Percentiles rank a stretch among this genome's conserved stretches.
These are phyloP conservation scores for Fusarium mundagurra DNA, from an alignment of 2,329 filamentous ascomycete species.

Conservation along the genomic window DNA sequence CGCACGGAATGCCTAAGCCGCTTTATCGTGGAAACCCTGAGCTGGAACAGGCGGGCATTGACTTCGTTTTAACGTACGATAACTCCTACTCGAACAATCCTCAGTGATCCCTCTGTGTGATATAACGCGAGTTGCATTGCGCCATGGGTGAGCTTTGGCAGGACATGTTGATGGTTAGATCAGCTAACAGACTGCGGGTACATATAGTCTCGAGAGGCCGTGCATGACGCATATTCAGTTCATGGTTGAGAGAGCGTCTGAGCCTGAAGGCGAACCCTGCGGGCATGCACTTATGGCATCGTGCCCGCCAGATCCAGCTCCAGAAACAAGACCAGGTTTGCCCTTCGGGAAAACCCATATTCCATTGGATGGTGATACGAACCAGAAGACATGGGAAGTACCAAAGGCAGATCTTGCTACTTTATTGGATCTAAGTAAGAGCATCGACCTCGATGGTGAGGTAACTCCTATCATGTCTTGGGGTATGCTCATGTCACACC, in stretches of 20 bases:
- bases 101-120: slow-evolving; percentile 71
- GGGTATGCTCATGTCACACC: slow-evolving; percentile 80
- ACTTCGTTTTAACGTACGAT: slow-evolving; percentile 91
- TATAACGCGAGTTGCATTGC: slow-evolving; percentile 29
- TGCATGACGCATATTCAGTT: slow-evolving; percentile 93
- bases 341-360: slow-evolving; percentile 62
- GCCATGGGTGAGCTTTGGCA: slow-evolving; percentile 36
- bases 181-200: slow-evolving; percentile 56
- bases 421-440: slow-evolving; percentile 83
- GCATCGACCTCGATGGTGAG: slow-evolving; percentile 85
- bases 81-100: slow-evolving; percentile 67
- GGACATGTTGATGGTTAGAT: slow-evolving; percentile 34
- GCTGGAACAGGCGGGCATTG: slow-evolving; percentile 85
- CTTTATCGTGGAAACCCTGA: slow-evolving; percentile 62
- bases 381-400: slow-evolving; percentile 82
- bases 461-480: slow-evolving; percentile 97
- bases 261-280: slow-evolving; percentile 74
- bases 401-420: slow-evolving; percentile 80
- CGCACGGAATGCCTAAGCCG: slow-evolving; percentile 39
- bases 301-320: slow-evolving; percentile 77
- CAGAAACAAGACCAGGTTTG: slow-evolving; percentile 59
- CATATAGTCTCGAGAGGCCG: slow-evolving; percentile 83
- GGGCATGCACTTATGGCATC: slow-evolving; percentile 95
- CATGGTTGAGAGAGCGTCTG: slow-evolving; percentile 69
- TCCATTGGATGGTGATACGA: slow-evolving; percentile 49